Evolutionary conservation across 2,329 filamentous ascomycete genomes (phyloP), one percentile per base, ranked within the genome.

Genomic region (Hortaea sp.): DNA sequence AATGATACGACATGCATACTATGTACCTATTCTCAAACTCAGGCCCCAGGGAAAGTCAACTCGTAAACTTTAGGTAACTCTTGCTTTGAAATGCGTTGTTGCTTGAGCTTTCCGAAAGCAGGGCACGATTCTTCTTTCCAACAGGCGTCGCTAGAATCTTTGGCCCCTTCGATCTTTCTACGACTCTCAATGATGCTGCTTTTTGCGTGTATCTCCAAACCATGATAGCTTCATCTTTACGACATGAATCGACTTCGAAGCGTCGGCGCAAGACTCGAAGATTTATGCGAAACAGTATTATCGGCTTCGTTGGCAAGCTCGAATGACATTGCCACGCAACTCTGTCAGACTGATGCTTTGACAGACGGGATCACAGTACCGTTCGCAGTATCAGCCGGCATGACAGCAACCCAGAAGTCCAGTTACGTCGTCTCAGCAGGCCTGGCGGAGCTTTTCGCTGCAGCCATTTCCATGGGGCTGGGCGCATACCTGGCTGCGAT

Each of bases 341-440:
- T 35, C 4, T 35, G 9, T n/a, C 32, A 35, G n/a, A 35, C 32
- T 35, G 32, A 35, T 35, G 32, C 32, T 9, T 35, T 35, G 7
- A 9, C 84, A 0, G 85, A 89, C 59, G 85, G 85, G 11, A 73
- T 89, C 55, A 89, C 85, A 0, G 85, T 89, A 0, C 85, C 85
- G 0, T 89, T 89, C 55, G 85, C 85, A 11, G 70, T 89, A 34
- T 88, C 83, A 0, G 85, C 85, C 0, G 85, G 85, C 10, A 71
- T 89, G 1, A 81, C 78, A 2, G 75, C 74, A 56, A 50, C 65
- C 5, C 61, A 60, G 1, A 52, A 49, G 4, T 51, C 58, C 5
- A 57, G 57, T 27, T 47, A 69, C 20, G 66, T 68, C 42, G 62
- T 69, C 41, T 47, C 84, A 52, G 84, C 81, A 43, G 84, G 84